Evolutionary conservation across 192 early-diverging fungal species (phyloP).

Genomic region (Chytriomyces hyalinus): DNA sequence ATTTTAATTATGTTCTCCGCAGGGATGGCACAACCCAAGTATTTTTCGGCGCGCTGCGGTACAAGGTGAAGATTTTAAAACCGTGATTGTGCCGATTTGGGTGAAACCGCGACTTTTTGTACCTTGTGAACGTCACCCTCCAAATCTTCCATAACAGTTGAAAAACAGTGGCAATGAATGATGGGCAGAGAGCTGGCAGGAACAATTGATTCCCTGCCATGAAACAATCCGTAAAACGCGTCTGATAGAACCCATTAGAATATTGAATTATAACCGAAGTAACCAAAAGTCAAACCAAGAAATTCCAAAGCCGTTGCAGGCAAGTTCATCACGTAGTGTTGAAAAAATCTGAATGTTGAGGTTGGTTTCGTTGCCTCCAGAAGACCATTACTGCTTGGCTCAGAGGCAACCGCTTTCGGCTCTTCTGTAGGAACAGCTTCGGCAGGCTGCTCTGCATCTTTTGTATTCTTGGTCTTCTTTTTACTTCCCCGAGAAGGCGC

Average conservation of each 20-base stretch:
- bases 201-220: constrained; percentile 54
- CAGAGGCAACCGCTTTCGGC: constrained; percentile 28
- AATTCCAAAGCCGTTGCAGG: constrained; percentile 97
- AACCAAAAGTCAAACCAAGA: constrained; percentile 61
- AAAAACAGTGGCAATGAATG: constrained; percentile 96
- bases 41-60: constrained; percentile 55
- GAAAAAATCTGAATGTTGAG: constrained; percentile 66
- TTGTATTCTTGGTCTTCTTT: constrained; percentile 22
- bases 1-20: constrained; percentile 54
- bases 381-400: constrained; percentile 16
- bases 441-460: neutral
- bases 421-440: neutral
- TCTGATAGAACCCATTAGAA: constrained; percentile 56
- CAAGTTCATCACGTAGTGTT: constrained; percentile 99
- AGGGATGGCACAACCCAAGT: constrained; percentile 53
- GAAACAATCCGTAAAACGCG: constrained; percentile 83
- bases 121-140: constrained; percentile 64
- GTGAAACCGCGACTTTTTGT: constrained; percentile 24
- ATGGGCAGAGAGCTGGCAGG: constrained; percentile 66
- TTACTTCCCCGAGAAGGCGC: neutral
- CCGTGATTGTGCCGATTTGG: neutral
- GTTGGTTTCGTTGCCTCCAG: neutral
- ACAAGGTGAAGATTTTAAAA: neutral
- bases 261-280: neutral
- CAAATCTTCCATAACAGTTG: constrained; percentile 70